These are phyloP conservation scores for Amaranthus palmeri DNA, from an alignment of 148 eudicot species.

Conservation along the genomic window DNA sequence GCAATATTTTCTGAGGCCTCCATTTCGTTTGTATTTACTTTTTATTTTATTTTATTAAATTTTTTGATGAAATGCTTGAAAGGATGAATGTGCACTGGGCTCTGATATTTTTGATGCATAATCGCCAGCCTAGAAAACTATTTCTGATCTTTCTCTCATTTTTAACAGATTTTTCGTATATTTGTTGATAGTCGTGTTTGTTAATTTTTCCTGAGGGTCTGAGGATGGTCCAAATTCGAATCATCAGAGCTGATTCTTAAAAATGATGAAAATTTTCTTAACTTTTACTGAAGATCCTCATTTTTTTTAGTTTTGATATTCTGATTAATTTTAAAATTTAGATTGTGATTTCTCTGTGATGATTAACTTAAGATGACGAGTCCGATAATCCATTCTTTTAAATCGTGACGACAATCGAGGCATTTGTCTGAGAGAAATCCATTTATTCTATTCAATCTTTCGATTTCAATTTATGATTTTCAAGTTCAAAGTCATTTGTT, in stretches of 20 bases:
- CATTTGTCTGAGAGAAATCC: constrained; percentile 37
- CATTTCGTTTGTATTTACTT: neutral
- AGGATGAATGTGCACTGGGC: constrained; percentile 46
- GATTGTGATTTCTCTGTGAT: constrained; percentile 18
- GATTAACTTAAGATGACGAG: constrained; percentile 31
- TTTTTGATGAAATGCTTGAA: neutral
- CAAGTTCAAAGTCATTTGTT: too few species aligned
- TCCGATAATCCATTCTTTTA: constrained; percentile 32
- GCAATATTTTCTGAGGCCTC: constrained; percentile 32
- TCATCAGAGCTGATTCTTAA: constrained; percentile 29
- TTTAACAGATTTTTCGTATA: neutral
- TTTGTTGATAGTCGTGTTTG: too few species aligned
- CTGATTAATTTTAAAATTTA: neutral
- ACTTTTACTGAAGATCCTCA: constrained; percentile 3
- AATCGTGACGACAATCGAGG: constrained; percentile 33
- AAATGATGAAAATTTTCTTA: neutral
- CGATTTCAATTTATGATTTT: too few species aligned
- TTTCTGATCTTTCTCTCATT: constrained; percentile 19
- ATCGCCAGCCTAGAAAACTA: constrained; percentile 37
- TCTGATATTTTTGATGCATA: constrained; percentile 36
- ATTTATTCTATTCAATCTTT: neutral
- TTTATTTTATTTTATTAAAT: neutral
- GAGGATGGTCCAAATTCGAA: constrained; percentile 22
- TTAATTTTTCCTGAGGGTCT: neutral
- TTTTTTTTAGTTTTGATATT: neutral